Percentiles rank a stretch among this genome's conserved stretches.
These are phyloP conservation scores for Chloropicon primus DNA, from an alignment of 139 green algal genomes.

Conservation along the genomic window DNA sequence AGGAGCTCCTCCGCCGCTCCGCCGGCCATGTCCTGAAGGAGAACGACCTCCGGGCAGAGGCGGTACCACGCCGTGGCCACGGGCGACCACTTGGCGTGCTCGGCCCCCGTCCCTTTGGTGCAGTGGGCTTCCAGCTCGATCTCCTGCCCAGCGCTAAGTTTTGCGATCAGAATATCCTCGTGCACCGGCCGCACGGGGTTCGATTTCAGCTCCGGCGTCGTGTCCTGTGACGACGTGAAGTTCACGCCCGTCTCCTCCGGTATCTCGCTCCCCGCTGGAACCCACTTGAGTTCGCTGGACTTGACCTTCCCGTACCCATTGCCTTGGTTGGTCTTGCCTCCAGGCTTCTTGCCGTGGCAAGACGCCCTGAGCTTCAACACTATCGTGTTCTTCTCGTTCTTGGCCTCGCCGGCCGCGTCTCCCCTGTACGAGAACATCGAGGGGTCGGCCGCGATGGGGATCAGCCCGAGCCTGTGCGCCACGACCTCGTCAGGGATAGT, in stretches of 20 bases:
- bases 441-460: conserved; percentile 74
- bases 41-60: conserved; percentile 15
- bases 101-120: conserved; percentile 61
- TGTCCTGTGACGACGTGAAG: conserved; percentile 16
- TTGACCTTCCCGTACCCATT: conserved; percentile 6
- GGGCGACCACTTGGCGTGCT: background rate
- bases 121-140: conserved; percentile 86
- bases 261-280: conserved; percentile 69
- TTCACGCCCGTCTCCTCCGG: conserved; percentile 29
- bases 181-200: conserved; percentile 34
- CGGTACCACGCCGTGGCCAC: background rate
- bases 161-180: conserved; percentile 83
- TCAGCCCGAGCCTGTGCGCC: conserved; percentile 77
- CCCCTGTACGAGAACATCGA: conserved; percentile 47
- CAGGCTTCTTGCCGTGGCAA: conserved; percentile 21
- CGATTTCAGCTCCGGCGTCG: background rate
- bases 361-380: conserved; percentile 46
- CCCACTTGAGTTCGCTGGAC: conserved; percentile 56
- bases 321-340: background rate
- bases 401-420: background rate
- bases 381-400: conserved; percentile 51
- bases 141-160: conserved; percentile 49
- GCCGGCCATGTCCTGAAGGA: conserved; percentile 20
- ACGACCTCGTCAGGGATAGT: conserved; percentile 89
- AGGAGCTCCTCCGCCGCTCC: conserved; percentile 36